Base-by-base conservation (phyloP, 768 basidiomycete genomes). In the Crassisporium funariophilum region DNA sequence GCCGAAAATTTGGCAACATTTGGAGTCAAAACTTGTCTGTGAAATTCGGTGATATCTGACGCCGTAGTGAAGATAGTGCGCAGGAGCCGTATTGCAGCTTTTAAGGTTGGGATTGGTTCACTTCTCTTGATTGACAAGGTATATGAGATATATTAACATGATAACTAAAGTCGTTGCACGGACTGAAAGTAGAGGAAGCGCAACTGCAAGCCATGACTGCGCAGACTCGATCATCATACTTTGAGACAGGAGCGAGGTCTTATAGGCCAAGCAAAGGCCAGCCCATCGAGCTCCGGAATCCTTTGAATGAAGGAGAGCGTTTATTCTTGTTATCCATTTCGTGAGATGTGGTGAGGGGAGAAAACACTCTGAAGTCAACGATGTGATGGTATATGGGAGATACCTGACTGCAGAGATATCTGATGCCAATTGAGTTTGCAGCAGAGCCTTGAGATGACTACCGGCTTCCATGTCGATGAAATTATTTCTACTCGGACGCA, bases 261-360 rank as follows among this genome's bases (percentile, higher is more conserved):
- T 82, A 54, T 83, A 70, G 1, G 91, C 90, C 37, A 92, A 65
- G 55, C 81, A 87, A 24, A 91, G 70, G 7, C 88, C 91, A 16
- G 86, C 83, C 91, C 91, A 93, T 47, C 86, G 79, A 42, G 80
- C 82, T 33, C 79, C 84, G n/a, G 82, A 60, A 55, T 88, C 82
- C 68, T 87, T 90, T 13, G 91, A 84, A 58, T 86, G 84, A 39
- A 92, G 70, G 42, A 92, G 70, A 2, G 89, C 82, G 54, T 80
- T 82, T 50, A 91, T 71, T 46, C 90, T 77, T n/a, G 78, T 72
- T 10, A 75, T 72, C 89, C 89, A 93, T 75, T 89, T 90, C 45
- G 80, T 69, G 8, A 82, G 69, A 60, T 91, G 84, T 2, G 82
- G 55, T 3, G 88, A 89, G 0, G 86, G 79, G 2, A 58, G 41